Percentiles rank a stretch among this genome's conserved stretches.
These are phyloP conservation scores for Thielaviopsis euricoi DNA, from an alignment of 2,329 filamentous ascomycete genomes.

Conservation along the genomic window DNA sequence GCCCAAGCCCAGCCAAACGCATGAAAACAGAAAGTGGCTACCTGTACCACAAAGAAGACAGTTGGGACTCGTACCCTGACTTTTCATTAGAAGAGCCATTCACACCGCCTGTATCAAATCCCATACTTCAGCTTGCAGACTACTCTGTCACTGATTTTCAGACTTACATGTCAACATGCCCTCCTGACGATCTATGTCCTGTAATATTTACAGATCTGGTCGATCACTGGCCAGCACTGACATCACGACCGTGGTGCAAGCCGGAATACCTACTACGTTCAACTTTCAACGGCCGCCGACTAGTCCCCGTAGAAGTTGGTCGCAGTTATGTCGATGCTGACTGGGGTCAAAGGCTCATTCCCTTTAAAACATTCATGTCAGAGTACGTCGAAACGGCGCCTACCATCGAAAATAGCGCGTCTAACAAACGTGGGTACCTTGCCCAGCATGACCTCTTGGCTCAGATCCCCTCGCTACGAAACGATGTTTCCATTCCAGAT, in stretches of 20 bases:
- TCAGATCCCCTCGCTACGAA: conserved; percentile 61
- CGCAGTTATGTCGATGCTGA: conserved; percentile 71
- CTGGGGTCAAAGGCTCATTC: conserved; percentile 71
- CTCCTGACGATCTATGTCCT: conserved; percentile 28
- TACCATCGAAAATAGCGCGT: neutral
- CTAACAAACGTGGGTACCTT: conserved; percentile 51
- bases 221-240: conserved; percentile 62
- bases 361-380: conserved; percentile 54
- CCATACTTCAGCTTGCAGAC: conserved; percentile 25
- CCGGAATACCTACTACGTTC: conserved; percentile 55
- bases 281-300: conserved; percentile 59
- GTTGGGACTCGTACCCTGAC: neutral
- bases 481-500: conserved; percentile 68
- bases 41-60: neutral
- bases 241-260: conserved; percentile 50
- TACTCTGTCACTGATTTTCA: conserved; percentile 46
- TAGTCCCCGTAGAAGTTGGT: conserved; percentile 77
- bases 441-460: conserved; percentile 79
- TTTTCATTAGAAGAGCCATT: conserved; percentile 17
- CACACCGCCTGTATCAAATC: conserved; percentile 24
- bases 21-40: neutral
- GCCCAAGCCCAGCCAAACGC: conserved; percentile 10
- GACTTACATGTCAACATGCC: conserved; percentile 32
- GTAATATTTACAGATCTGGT: conserved; percentile 53
- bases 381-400: conserved; percentile 32